Conservation (phyloP, 495 filamentous ascomycete genomes). For the Xylaria palmicola region DNA sequence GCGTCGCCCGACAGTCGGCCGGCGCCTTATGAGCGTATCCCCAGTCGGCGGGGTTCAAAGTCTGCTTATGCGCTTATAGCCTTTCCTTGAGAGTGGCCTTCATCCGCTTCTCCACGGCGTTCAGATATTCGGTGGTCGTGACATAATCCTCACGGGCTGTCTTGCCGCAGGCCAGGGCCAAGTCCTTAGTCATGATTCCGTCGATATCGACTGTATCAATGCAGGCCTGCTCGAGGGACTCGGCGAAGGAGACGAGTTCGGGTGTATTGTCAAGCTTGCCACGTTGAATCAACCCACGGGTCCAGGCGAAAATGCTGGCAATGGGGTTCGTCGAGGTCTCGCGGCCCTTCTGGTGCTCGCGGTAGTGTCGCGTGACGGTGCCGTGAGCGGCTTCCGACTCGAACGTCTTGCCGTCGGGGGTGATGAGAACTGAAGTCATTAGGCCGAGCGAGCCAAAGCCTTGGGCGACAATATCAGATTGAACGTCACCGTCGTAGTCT, state of each 20-base stretch:
- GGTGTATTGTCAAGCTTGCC: conserved; percentile 87
- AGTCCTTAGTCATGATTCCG: conserved; percentile 98
- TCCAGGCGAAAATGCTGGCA: conserved; percentile 98
- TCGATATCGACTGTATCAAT: conserved; percentile 90
- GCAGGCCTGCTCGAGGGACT: conserved; percentile 90
- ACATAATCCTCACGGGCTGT: conserved; percentile 79
- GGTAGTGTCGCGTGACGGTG: conserved; percentile 97
- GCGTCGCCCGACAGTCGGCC: not conserved
- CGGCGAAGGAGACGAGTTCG: conserved; percentile 83
- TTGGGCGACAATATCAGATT: conserved; percentile 97
- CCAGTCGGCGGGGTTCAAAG: not conserved
- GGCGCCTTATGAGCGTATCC: not conserved
- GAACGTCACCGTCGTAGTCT: conserved; percentile 99
- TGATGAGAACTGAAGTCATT: conserved; percentile 97
- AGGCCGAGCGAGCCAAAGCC: conserved; percentile 97
- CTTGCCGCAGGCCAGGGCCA: conserved; percentile 87
- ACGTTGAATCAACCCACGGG: conserved; percentile 87
- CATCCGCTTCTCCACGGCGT: conserved; percentile 83
- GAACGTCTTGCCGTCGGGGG: conserved; percentile 91
- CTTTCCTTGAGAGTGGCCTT: conserved; percentile 60
- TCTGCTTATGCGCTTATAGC: conserved; percentile 33
- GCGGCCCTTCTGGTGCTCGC: conserved; percentile 94
- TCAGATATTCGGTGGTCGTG: conserved; percentile 83
- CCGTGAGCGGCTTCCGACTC: conserved; percentile 98
- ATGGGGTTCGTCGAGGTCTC: conserved; percentile 99